These are phyloP conservation scores for Kwoniella newhampshirensis DNA, from an alignment of 768 basidiomycete genomes.

Conservation along the genomic window DNA sequence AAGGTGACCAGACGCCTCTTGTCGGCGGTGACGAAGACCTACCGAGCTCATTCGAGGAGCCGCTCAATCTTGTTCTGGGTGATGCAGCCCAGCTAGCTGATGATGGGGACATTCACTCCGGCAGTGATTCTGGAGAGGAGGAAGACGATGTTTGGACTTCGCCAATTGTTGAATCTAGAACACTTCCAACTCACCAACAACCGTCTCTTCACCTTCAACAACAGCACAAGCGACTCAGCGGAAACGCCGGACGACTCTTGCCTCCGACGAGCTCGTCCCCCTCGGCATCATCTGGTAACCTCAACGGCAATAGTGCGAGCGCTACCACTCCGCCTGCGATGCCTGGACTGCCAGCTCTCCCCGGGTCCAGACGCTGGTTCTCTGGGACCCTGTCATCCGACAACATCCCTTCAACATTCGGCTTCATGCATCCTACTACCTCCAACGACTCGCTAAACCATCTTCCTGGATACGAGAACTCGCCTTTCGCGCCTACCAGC, in stretches of 20 bases:
- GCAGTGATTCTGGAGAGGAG: slow-evolving; percentile 23
- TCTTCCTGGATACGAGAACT: slow-evolving; percentile 28
- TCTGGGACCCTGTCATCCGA: slow-evolving; percentile 35
- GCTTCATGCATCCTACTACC: slow-evolving; percentile 29
- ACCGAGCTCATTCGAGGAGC: slow-evolving; percentile 16
- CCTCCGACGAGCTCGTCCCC: not conserved
- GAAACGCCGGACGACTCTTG: slow-evolving; percentile 6
- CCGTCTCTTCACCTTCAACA: no score
- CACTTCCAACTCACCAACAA: no score
- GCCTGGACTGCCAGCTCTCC: slow-evolving; percentile 30
- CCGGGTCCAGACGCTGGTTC: slow-evolving; percentile 46
- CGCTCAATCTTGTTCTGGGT: not conserved
- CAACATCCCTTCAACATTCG: slow-evolving; percentile 29
- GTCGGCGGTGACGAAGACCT: slow-evolving; percentile 18
- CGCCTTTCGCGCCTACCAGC: slow-evolving; percentile 48
- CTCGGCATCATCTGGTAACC: not conserved
- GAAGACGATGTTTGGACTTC: slow-evolving; percentile 30
- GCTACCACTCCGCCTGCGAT: slow-evolving; percentile 12
- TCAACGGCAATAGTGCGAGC: not conserved
- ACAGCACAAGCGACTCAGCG: slow-evolving; percentile 9
- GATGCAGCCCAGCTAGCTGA: not conserved
- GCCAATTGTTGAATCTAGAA: slow-evolving; percentile 16
- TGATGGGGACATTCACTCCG: slow-evolving; percentile 21
- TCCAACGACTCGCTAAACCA: slow-evolving; percentile 46
- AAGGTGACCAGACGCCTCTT: slow-evolving; percentile 48